These are phyloP conservation scores for Mucor circinelloides DNA, from an alignment of 371 early-diverging fungal genomes.

Conservation along the genomic window DNA sequence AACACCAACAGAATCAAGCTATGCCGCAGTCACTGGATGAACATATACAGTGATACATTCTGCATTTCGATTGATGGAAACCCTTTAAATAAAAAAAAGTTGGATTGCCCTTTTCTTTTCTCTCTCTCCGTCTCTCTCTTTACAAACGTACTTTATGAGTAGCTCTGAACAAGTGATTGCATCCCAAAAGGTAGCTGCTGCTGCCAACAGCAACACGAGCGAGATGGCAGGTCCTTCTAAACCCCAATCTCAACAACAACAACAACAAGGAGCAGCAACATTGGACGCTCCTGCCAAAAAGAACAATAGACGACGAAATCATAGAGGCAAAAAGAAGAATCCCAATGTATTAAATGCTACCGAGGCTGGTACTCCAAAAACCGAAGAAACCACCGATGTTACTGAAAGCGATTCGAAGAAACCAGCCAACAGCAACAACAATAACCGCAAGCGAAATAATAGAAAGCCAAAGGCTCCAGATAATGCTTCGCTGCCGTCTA, in stretches of 20 bases:
- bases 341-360: conserved; percentile 15
- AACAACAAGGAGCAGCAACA: background rate
- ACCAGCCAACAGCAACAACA: background rate
- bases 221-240: conserved; percentile 1
- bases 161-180: background rate
- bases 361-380: conserved; percentile 9
- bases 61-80: background rate
- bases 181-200: background rate
- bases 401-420: background rate
- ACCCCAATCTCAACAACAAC: background rate
- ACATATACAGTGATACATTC: background rate
- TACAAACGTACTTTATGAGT: background rate
- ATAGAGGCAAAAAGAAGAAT: conserved; percentile 16
- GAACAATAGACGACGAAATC: conserved; percentile 8
- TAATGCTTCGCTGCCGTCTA: background rate
- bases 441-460: background rate
- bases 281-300: conserved; percentile 2
- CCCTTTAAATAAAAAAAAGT: background rate
- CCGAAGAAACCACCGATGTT: background rate
- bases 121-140: background rate
- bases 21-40: conserved; percentile 6
- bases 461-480: background rate
- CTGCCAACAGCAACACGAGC: background rate
- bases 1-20: background rate
- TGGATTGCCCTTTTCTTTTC: background rate